These are phyloP conservation scores for Achlya hypogyna DNA, from an alignment of 352 stramenopile species.

Conservation along the genomic window DNA sequence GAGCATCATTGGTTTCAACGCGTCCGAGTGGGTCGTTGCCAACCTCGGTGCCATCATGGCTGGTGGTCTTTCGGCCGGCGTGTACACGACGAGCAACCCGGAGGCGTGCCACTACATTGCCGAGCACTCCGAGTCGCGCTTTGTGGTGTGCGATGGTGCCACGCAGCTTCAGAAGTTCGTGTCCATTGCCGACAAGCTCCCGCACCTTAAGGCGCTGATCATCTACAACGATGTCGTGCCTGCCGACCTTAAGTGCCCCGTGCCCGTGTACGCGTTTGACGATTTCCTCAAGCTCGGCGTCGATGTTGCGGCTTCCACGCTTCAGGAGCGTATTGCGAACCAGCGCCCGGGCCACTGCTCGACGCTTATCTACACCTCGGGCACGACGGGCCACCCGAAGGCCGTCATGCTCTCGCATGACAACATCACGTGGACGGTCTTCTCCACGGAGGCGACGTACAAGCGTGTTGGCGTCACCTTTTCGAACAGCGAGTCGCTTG, in stretches of 20 bases:
- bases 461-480: constrained; percentile 46
- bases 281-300: constrained; percentile 71
- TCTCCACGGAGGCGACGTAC: constrained; percentile 54
- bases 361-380: constrained; percentile 92
- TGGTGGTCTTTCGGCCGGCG: constrained; percentile 86
- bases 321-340: constrained; percentile 63
- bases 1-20: constrained; percentile 88
- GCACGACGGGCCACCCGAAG: constrained; percentile 93
- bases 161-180: constrained; percentile 93
- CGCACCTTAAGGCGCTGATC: constrained; percentile 90
- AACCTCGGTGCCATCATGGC: constrained; percentile 90
- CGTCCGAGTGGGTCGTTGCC: constrained; percentile 89
- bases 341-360: constrained; percentile 82
- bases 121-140: constrained; percentile 86
- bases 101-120: constrained; percentile 89
- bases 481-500: constrained; percentile 53
- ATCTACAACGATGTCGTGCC: constrained; percentile 84
- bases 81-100: constrained; percentile 94
- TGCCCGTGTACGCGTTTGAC: constrained; percentile 70
- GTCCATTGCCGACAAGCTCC: constrained; percentile 73
- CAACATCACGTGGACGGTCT: constrained; percentile 85
- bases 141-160: constrained; percentile 90
- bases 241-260: constrained; percentile 46
- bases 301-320: constrained; percentile 45
- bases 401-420: constrained; percentile 95